Evolutionary conservation across 768 basidiomycete species (phyloP), one percentile per base, ranked within the genome.

Genomic region (Lentinula sp.): DNA sequence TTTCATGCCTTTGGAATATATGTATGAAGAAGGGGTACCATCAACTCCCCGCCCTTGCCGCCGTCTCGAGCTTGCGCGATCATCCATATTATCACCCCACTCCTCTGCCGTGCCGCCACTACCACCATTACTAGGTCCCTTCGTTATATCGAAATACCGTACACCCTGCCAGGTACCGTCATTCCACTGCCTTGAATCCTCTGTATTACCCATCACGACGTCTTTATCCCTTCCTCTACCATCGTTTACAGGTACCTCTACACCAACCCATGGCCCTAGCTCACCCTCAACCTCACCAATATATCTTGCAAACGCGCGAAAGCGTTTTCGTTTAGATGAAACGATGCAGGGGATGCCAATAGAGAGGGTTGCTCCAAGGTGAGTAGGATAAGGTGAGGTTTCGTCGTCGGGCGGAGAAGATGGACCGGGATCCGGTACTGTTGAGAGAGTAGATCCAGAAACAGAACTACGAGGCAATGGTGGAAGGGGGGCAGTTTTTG

Each of bases 271-370:
- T 0, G 90, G 85, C 0, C 93, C 93, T 4, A 69, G 65, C 71
- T 93, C 90, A 41, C 93, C 93, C 53, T 83, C 80, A 1, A 95
- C 86, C 68, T 93, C 91, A 6, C 90, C 93, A 56, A 95, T 93
- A 69, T 95, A 95, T 4, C 93, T 77, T 20, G 92, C 93, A 67
- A 85, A 88, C 0, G 93, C 93, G 54, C 89, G 86, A 80, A 95
- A 93, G 8, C 91, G 83, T 63, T 88, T 87, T 41, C 89, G 82
- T 69, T 91, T 90, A 45, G 87, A 88, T 2, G 90, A 84, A 64
- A 95, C 89, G 70, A 95, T 93, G 74, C 93, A 95, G 0, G 93
- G 91, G 37, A 95, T 95, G 8, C 93, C 93, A 32, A 94, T 85
- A 39, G 91, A 88, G 39, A 95, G 82, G 10, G 86, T 90, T 2